phyloP scores from a whole-genome alignment of 805 yeast genomes.

The Suhomyces pyralidae region DNA sequence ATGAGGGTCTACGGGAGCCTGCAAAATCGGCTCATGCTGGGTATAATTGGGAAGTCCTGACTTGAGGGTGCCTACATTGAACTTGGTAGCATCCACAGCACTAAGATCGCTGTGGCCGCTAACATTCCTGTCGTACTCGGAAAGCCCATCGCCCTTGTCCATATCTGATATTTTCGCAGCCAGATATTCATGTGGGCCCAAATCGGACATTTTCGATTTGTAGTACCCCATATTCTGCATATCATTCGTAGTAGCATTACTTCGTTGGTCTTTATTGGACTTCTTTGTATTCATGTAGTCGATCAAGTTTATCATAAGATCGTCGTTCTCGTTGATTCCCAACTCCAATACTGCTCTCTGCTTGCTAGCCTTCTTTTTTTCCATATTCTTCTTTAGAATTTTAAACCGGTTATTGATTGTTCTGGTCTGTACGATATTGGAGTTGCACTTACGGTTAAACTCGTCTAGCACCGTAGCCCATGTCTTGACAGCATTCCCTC shows the following conservation, averaged over 20 bases:
- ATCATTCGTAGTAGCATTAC: not conserved
- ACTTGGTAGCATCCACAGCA: not conserved
- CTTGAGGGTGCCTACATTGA: not conserved
- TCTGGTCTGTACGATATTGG: conserved; percentile 21
- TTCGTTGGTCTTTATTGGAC: not conserved
- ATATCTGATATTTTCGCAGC: not conserved
- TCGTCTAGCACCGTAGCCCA: conserved; percentile 23
- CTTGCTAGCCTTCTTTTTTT: conserved; percentile 11
- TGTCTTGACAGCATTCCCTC: conserved; percentile 25
- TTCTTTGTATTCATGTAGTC: conserved; percentile 10
- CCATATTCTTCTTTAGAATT: conserved; percentile 18
- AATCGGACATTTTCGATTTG: not conserved
- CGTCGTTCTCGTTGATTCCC: conserved; percentile 26
- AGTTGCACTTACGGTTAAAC: conserved; percentile 16
- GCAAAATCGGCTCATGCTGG: not conserved
- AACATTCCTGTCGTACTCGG: not conserved
- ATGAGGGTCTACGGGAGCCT: not conserved
- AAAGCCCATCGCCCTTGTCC: not conserved
- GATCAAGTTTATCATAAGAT: conserved; percentile 16
- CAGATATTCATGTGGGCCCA: not conserved
- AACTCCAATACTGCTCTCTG: conserved; percentile 9
- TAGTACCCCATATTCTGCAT: not conserved
- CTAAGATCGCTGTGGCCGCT: not conserved
- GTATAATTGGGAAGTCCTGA: not conserved
- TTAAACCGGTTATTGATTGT: conserved; percentile 26